Evolutionary conservation across 2,329 filamentous ascomycete species (phyloP).

Genomic region (Botrytis paeoniae): DNA sequence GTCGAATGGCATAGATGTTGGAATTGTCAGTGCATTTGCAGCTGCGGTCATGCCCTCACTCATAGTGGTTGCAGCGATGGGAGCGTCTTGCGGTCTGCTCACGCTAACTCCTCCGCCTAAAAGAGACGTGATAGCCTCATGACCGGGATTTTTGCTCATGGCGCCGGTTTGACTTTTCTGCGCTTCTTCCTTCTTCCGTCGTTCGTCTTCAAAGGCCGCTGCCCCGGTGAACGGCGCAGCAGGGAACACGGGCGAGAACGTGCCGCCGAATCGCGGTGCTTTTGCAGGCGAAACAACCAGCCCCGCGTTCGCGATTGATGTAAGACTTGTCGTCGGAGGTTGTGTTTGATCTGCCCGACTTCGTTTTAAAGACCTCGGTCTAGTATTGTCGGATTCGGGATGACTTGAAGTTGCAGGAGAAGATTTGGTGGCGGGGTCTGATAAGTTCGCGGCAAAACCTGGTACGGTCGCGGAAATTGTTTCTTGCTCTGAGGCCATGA

Average conservation of each 20-base stretch:
- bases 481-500: slow-evolving; percentile 37
- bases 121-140: slow-evolving; percentile 51
- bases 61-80: slow-evolving; percentile 36
- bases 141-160: slow-evolving; percentile 53
- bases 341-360: slow-evolving; percentile 32
- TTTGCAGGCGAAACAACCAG: slow-evolving; percentile 36
- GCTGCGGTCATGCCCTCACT: slow-evolving; percentile 35
- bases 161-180: slow-evolving; percentile 40
- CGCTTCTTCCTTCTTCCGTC: slow-evolving; percentile 48
- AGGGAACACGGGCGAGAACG: slow-evolving; percentile 38
- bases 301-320: slow-evolving; percentile 33
- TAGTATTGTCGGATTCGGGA: slow-evolving; percentile 27
- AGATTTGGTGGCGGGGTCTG: slow-evolving; percentile 27
- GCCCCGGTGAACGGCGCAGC: slow-evolving; percentile 50
- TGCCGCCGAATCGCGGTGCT: slow-evolving; percentile 35
- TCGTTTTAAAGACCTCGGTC: slow-evolving; percentile 36
- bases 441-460: slow-evolving; percentile 28
- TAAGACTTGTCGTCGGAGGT: slow-evolving; percentile 25
- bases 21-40: slow-evolving; percentile 36
- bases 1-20: slow-evolving; percentile 33
- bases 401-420: slow-evolving; percentile 22
- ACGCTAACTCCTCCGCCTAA: slow-evolving; percentile 54
- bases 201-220: slow-evolving; percentile 53
- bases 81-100: slow-evolving; percentile 55
- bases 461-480: slow-evolving; percentile 29